Conservation (phyloP, 1,284 basidiomycete species). For the Boletellus sp. region DNA sequence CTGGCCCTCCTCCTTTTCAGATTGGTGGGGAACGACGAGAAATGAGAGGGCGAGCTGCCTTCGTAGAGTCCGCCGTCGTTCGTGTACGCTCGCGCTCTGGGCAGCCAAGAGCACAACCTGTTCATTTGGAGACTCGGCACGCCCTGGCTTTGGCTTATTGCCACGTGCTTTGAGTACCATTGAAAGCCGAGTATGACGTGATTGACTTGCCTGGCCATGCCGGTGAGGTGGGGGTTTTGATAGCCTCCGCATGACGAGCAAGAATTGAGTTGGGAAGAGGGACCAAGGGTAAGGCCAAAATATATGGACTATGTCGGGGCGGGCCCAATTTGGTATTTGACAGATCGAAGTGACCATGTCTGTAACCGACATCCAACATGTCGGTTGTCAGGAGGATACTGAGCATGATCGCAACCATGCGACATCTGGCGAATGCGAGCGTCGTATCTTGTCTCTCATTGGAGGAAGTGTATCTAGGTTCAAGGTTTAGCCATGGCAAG, state of each 20-base stretch:
- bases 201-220: constrained; percentile 8
- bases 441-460: too few species aligned
- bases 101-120: constrained; percentile 16
- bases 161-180: not conserved
- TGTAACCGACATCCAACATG: too few species aligned
- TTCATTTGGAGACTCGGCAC: constrained; percentile 4
- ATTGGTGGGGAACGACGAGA: constrained; percentile 5
- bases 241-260: constrained; percentile 6
- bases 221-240: not conserved
- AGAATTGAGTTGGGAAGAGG: not conserved
- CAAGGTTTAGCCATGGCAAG: too few species aligned
- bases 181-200: not conserved
- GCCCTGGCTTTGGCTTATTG: not conserved
- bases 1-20: not conserved
- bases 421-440: too few species aligned
- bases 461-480: too few species aligned
- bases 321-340: not conserved
- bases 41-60: constrained; percentile 4
- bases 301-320: not conserved
- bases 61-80: constrained; percentile 18
- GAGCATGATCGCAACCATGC: too few species aligned
- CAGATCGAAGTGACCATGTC: too few species aligned
- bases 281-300: not conserved
- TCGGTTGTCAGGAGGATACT: too few species aligned
- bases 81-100: constrained; percentile 17